A percentile compares a stretch with the other conserved stretches of the same genome.
These are phyloP conservation scores for Juncus inflexus DNA, from an alignment of 176 grass and related monocot species.

Conservation along the genomic window DNA sequence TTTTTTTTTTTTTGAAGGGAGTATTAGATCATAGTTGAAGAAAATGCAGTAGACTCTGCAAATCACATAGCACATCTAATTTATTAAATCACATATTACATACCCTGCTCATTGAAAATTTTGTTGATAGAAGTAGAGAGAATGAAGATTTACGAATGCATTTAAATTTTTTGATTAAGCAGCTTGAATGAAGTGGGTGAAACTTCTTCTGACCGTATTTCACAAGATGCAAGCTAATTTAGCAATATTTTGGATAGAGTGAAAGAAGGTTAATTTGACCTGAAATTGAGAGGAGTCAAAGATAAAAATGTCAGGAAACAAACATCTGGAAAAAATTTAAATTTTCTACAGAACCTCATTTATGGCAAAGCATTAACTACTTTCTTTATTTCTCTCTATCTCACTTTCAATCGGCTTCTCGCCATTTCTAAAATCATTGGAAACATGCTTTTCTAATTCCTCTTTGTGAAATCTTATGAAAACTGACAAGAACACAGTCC, in stretches of 20 bases:
- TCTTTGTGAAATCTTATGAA: no score
- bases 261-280: neutral
- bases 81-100: no score
- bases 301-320: constrained; percentile 11
- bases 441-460: neutral
- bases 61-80: no score
- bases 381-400: neutral
- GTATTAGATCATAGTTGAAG: no score
- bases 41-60: no score
- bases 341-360: constrained; percentile 22
- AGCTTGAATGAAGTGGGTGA: neutral
- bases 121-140: no score
- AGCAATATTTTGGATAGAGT: neutral
- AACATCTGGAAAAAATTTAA: constrained; percentile 17
- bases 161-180: neutral
- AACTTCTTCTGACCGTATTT: neutral
- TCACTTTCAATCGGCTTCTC: neutral
- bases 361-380: constrained; percentile 23
- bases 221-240: neutral
- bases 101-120: no score
- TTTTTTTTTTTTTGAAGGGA: no score
- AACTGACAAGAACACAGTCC: no score
- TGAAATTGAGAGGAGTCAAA: constrained; percentile 8
- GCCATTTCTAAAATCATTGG: neutral
- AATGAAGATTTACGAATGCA: no score